phyloP scores from a whole-genome alignment of 1,284 basidiomycete species.

The Tylopilus sp. region DNA sequence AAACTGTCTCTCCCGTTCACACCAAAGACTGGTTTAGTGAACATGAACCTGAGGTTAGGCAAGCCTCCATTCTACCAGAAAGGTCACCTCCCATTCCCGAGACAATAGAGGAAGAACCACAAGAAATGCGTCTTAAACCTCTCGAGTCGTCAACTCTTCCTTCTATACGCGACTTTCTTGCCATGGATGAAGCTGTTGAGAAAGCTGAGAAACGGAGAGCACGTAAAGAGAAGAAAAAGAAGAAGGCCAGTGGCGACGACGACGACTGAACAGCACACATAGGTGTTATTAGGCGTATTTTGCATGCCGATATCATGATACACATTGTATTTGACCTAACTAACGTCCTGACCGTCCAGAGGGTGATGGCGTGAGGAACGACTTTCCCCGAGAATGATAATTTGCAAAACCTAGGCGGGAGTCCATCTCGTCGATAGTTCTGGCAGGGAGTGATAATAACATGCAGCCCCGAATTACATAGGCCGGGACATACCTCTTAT shows the following conservation, averaged over 20 bases:
- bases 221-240: slow-evolving; percentile 72
- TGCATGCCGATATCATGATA: background rate
- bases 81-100: slow-evolving; percentile 16
- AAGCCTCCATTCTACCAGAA: slow-evolving; percentile 11
- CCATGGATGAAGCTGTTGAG: slow-evolving; percentile 65
- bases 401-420: slow-evolving; percentile 69
- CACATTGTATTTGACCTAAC: background rate
- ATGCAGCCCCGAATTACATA: background rate
- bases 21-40: slow-evolving; percentile 29
- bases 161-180: slow-evolving; percentile 78
- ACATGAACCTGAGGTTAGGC: slow-evolving; percentile 9
- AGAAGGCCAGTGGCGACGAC: slow-evolving; percentile 30
- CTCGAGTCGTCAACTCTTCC: slow-evolving; percentile 74
- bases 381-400: slow-evolving; percentile 65
- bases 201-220: slow-evolving; percentile 64
- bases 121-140: slow-evolving; percentile 57
- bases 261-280: slow-evolving; percentile 26
- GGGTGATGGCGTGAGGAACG: slow-evolving; percentile 20
- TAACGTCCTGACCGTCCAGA: slow-evolving; percentile 4
- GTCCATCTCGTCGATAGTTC: slow-evolving; percentile 79
- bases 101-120: slow-evolving; percentile 42
- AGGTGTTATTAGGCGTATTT: slow-evolving; percentile 2
- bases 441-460: slow-evolving; percentile 27
- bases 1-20: background rate
- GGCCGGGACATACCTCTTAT: slow-evolving; percentile 55